phyloP scores from a whole-genome alignment of 352 stramenopile genomes.

The Pythium rhizo-oryzae region DNA sequence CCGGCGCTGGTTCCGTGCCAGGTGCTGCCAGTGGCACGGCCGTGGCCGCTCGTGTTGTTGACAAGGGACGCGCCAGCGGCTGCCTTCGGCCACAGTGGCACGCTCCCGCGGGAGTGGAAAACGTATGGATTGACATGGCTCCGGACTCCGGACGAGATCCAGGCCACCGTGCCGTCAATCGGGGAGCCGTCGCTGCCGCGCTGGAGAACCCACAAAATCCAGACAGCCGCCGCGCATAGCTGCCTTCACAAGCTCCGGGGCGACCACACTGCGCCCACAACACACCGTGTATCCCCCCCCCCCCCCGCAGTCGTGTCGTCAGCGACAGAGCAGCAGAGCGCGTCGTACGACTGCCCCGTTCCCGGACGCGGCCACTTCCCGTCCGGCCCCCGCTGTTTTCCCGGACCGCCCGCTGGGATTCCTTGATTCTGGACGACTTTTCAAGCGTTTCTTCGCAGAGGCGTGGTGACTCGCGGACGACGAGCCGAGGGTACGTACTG shows the following conservation, averaged over 20 bases:
- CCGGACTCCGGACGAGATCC: conserved; percentile 16
- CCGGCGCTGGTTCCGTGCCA: conserved; percentile 13
- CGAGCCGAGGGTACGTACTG: no score
- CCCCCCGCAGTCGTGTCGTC: conserved; percentile 2
- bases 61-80: conserved; percentile 2
- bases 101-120: conserved; percentile 7
- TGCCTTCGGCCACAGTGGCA: conserved; percentile 13
- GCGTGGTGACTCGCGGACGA: no score
- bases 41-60: conserved; percentile 23
- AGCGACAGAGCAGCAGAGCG: background rate
- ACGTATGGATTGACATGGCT: conserved; percentile 18
- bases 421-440: no score
- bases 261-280: no score
- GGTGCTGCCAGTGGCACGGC: no score
- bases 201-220: background rate
- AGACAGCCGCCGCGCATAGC: background rate
- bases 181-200: background rate
- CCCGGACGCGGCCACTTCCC: background rate
- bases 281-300: background rate
- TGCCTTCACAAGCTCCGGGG: background rate
- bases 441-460: no score
- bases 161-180: background rate
- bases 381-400: background rate
- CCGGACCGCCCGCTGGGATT: no score
- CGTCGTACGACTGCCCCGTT: no score